Evolutionary conservation across 2,329 filamentous ascomycete species (phyloP).

Genomic region (Phaeoacremonium minimum): DNA sequence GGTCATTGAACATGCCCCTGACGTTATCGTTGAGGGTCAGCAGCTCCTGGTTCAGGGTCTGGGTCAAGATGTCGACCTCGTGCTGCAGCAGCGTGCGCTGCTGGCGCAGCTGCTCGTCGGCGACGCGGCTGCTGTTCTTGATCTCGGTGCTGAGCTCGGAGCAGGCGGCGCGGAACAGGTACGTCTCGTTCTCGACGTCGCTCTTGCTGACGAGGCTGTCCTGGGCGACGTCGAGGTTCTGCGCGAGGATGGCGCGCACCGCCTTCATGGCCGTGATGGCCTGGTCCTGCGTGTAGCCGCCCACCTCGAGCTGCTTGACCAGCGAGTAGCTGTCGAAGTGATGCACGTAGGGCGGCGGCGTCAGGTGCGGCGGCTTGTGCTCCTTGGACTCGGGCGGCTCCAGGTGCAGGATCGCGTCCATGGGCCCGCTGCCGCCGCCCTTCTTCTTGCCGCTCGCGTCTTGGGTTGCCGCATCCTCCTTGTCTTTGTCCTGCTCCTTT

Average conservation of each 20-base stretch:
- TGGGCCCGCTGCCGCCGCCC: slow-evolving; percentile 36
- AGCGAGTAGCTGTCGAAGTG: slow-evolving; percentile 94
- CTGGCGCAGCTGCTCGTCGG: slow-evolving; percentile 77
- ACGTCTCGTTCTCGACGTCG: slow-evolving; percentile 91
- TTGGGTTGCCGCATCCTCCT: slow-evolving; percentile 1
- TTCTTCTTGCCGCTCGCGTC: slow-evolving; percentile 23
- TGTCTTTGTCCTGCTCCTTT: slow-evolving; percentile 4
- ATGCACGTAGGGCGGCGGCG: slow-evolving; percentile 79
- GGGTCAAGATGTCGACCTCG: slow-evolving; percentile 87
- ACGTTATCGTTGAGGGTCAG: slow-evolving; percentile 80
- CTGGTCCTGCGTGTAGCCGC: slow-evolving; percentile 70
- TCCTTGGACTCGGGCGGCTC: slow-evolving; percentile 30
- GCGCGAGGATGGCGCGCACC: slow-evolving; percentile 69
- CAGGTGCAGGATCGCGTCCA: slow-evolving; percentile 48
- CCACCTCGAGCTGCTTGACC: slow-evolving; percentile 70
- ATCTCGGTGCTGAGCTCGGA: slow-evolving; percentile 88
- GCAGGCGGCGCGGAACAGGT: slow-evolving; percentile 90
- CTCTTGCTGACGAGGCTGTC: slow-evolving; percentile 81
- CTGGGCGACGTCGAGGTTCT: slow-evolving; percentile 78
- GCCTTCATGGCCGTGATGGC: slow-evolving; percentile 90
- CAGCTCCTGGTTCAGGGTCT: slow-evolving; percentile 80
- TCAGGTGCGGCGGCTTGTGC: slow-evolving; percentile 60
- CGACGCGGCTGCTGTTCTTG: slow-evolving; percentile 68
- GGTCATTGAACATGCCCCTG: slow-evolving; percentile 94
- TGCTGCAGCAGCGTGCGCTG: slow-evolving; percentile 85